Percentiles rank a stretch among this genome's conserved stretches.
These are phyloP conservation scores for Candida ipomoeae DNA, from an alignment of 805 yeast species.

Conservation along the genomic window DNA sequence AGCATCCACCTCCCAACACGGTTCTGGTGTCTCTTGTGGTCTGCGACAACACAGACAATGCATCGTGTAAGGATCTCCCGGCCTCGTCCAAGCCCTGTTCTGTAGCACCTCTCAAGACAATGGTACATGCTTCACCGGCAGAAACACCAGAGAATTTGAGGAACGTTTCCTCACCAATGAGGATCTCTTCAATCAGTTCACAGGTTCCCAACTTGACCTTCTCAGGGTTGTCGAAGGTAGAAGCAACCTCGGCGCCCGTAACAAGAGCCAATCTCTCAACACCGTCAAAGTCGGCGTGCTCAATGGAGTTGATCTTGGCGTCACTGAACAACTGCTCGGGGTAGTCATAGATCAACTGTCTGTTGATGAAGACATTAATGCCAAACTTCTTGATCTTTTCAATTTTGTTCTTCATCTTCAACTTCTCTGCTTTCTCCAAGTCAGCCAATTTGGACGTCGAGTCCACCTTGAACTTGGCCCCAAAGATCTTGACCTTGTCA, in stretches of 20 bases:
- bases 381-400: conserved; percentile 85
- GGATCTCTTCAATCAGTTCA: conserved; percentile 83
- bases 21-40: conserved; percentile 91
- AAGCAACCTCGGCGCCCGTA: conserved; percentile 97
- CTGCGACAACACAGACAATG: conserved; percentile 90
- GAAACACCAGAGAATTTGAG: conserved; percentile 93
- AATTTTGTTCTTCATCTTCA: conserved; percentile 86
- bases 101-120: conserved; percentile 69
- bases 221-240: conserved; percentile 92
- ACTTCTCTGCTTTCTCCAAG: conserved; percentile 88
- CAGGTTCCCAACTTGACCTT: conserved; percentile 83
- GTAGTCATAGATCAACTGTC: conserved; percentile 96
- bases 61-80: conserved; percentile 74
- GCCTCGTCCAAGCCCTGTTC: conserved; percentile 47
- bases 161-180: conserved; percentile 89
- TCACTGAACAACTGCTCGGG: conserved; percentile 95
- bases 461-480: conserved; percentile 96
- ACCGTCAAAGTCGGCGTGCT: conserved; percentile 98
- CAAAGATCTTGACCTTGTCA: conserved; percentile 94
- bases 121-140: conserved; percentile 94
- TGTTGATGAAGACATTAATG: conserved; percentile 85
- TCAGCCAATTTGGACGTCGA: conserved; percentile 92
- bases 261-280: conserved; percentile 94
- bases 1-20: conserved; percentile 91
- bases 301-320: conserved; percentile 82